Evolutionary conservation across 2,329 filamentous ascomycete species (phyloP), one percentile per base, ranked within the genome.

Genomic region (Clonostachys rhizophaga): DNA sequence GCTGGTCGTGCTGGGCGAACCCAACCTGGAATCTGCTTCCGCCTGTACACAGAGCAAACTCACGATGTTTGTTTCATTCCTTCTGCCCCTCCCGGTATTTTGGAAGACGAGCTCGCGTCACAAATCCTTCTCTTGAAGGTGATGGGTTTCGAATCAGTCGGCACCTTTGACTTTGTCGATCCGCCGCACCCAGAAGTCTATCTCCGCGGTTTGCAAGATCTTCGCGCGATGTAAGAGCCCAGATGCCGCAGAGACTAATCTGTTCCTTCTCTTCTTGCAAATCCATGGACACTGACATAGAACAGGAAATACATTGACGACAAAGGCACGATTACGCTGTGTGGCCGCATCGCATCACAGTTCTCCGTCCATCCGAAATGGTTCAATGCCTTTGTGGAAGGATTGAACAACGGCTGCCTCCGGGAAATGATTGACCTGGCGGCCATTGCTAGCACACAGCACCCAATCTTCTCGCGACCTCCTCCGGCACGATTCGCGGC

Each of bases 111-210:
- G 36, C 14, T 39, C 14, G 17, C 36, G 4, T n/a, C 14, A 2
- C 36, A 39, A n/a, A 8, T 44, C 35, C 33, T 50, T 14, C 33
- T 20, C n/a, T 42, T 54, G 12, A n/a, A 37, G 9, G 30, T 43
- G 24, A 20, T 40, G 14, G 50, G 47, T 8, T 40, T 40, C 24
- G 40, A 6, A n/a, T 44, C 45, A 13, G 7, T 52, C 18, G 17
- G 42, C 7, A 45, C 45, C 18, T 52, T 48, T 40, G 48, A 54
- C 43, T 52, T 34, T 34, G 20, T 54, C 14, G 47, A 50, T 35
- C 35, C 48, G 7, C 50, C 48, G 20, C 43, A 54, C 42, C 48
- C 50, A 30, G 50, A 54, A 43, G 43, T 43, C 14, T 43, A 47
- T 42, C 11, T 43, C 14, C 48, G 52, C 42, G 52, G 47, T 44